Conservation (phyloP, 345 rosid genomes). For the Syzygium aqueum region DNA sequence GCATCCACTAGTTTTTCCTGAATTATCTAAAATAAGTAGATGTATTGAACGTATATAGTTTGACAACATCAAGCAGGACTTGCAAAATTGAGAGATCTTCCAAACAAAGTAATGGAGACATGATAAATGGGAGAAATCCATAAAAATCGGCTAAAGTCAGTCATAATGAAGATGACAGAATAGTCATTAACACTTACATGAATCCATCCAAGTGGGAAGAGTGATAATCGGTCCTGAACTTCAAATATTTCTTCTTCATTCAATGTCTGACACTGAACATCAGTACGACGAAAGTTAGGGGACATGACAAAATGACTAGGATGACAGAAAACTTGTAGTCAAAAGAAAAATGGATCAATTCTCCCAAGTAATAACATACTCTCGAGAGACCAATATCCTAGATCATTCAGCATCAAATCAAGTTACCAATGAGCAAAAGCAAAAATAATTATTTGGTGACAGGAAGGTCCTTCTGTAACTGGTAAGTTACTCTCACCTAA, state of each 20-base stretch:
- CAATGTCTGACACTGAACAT: constrained; percentile 69
- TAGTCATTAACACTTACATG: constrained; percentile 45
- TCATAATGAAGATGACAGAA: not conserved
- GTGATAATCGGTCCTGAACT: constrained; percentile 78
- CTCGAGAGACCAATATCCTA: not conserved
- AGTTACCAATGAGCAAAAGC: not conserved
- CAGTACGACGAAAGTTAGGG: not conserved
- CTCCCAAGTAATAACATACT: not conserved
- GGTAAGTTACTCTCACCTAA: not conserved
- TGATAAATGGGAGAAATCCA: not conserved
- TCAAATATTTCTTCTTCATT: constrained; percentile 95
- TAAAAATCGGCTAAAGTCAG: not conserved
- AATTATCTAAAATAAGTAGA: not conserved
- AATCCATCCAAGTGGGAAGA: constrained; percentile 95
- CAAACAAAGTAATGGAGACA: not conserved
- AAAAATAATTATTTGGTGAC: not conserved
- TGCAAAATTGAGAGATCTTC: not conserved
- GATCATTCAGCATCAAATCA: not conserved
- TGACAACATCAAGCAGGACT: not conserved
- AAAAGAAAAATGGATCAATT: not conserved
- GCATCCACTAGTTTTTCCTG: not conserved
- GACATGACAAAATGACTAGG: not conserved
- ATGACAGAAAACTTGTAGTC: not conserved
- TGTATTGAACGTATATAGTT: not conserved
- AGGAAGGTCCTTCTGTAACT: not conserved